phyloP scores from a whole-genome alignment of 495 filamentous ascomycete genomes.

The Aspergillus biplanus region DNA sequence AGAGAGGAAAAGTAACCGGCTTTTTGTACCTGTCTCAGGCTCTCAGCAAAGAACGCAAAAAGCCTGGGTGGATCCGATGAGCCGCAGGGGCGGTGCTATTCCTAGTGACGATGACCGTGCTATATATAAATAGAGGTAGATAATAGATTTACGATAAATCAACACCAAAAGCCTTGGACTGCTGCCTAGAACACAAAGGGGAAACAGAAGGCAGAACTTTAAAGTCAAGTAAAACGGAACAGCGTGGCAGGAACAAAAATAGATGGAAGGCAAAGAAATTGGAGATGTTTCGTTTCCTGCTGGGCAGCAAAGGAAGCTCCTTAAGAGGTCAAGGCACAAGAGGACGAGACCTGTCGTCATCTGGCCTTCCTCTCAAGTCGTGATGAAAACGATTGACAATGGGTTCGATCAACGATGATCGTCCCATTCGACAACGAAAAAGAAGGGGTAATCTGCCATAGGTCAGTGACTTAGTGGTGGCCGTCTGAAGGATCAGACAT shows the following conservation, averaged over 20 bases:
- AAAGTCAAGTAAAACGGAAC: neutral
- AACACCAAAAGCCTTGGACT: neutral
- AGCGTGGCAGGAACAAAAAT: constrained; percentile 18
- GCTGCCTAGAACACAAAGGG: constrained; percentile 20
- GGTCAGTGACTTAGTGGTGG: neutral
- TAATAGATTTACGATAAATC: neutral
- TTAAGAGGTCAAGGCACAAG: neutral
- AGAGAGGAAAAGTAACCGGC: neutral
- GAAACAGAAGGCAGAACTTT: neutral
- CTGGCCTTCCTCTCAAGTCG: constrained; percentile 1
- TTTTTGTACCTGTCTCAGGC: neutral
- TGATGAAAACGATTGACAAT: constrained; percentile 14
- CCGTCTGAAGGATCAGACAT: neutral
- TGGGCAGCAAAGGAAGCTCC: neutral
- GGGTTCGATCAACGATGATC: neutral
- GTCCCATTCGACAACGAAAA: neutral
- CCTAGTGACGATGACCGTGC: constrained; percentile 6
- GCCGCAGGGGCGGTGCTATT: constrained; percentile 9
- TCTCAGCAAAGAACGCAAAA: neutral
- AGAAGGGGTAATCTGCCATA: neutral
- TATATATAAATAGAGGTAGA: constrained; percentile 17
- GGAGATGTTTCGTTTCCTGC: constrained; percentile 14
- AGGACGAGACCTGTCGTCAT: neutral
- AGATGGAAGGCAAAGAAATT: neutral
- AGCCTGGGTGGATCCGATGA: neutral